These are phyloP conservation scores for Aspergillus sergii DNA, from an alignment of 2,329 filamentous ascomycete genomes.

Conservation along the genomic window DNA sequence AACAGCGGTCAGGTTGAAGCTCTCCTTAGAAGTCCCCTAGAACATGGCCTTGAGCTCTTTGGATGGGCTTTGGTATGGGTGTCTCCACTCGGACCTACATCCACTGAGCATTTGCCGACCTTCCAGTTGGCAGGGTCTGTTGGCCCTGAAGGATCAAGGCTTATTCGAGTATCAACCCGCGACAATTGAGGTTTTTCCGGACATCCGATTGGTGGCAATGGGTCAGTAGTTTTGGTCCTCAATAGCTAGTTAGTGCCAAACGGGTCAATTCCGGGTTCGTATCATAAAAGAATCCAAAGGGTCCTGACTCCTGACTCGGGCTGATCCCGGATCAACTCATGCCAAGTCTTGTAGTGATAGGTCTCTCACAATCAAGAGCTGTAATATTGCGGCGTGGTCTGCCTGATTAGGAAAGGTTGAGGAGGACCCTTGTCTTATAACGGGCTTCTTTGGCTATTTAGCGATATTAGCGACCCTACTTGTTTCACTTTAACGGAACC, in stretches of 20 bases:
- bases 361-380: not conserved
- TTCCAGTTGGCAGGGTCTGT: not conserved
- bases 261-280: not conserved
- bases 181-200: not conserved
- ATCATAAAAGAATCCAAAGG: not conserved
- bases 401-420: not conserved
- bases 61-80: not conserved
- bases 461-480: not conserved
- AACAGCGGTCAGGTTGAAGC: not conserved
- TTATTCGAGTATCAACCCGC: not conserved
- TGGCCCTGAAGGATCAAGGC: not conserved
- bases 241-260: not conserved
- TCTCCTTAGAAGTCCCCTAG: not conserved
- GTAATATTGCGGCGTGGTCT: not conserved
- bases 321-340: not conserved
- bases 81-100: not conserved
- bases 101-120: not conserved
- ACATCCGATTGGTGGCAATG: not conserved
- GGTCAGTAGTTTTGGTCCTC: not conserved
- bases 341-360: not conserved
- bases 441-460: not conserved
- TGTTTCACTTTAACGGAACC: not conserved
- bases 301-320: not conserved
- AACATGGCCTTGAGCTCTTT: not conserved
- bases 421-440: not conserved